phyloP scores from a whole-genome alignment of 768 basidiomycete genomes.

The Russula ochroleuca region DNA sequence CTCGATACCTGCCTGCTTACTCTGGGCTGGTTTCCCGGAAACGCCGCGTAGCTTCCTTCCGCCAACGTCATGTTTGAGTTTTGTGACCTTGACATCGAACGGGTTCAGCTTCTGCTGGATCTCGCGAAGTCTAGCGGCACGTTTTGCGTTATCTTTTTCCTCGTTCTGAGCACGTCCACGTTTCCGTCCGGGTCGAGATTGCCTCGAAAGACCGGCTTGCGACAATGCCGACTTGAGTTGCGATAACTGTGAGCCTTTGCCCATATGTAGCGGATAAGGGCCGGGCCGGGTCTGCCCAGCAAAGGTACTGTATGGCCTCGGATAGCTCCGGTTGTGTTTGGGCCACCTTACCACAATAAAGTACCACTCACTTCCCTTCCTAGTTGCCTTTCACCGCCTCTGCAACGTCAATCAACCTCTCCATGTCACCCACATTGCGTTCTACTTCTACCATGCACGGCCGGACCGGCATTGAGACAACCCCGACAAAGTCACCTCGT shows the following conservation, averaged over 20 bases:
- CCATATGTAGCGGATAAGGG: slow-evolving; percentile 41
- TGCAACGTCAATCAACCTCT: not conserved
- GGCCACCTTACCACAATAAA: not conserved
- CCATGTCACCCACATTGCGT: slow-evolving; percentile 23
- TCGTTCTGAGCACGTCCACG: slow-evolving; percentile 55
- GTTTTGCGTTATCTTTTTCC: slow-evolving; percentile 81
- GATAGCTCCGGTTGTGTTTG: not conserved
- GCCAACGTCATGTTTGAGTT: slow-evolving; percentile 89
- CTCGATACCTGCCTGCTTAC: slow-evolving; percentile 87
- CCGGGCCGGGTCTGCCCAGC: not conserved
- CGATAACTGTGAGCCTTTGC: slow-evolving; percentile 82
- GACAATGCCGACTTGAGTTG: slow-evolving; percentile 86
- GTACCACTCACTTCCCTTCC: not conserved
- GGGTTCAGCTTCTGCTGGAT: slow-evolving; percentile 87
- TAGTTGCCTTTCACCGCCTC: not conserved
- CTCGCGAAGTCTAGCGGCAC: slow-evolving; percentile 70
- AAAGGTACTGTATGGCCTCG: not conserved
- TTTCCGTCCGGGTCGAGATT: slow-evolving; percentile 58
- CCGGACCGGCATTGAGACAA: slow-evolving; percentile 16
- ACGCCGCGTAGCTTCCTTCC: slow-evolving; percentile 83
- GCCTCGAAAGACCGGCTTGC: slow-evolving; percentile 70
- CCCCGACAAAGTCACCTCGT: slow-evolving; percentile 43
- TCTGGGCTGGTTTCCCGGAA: slow-evolving; percentile 77
- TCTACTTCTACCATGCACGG: slow-evolving; percentile 17
- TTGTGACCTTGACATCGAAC: slow-evolving; percentile 91